Evolutionary conservation across 2,329 filamentous ascomycete genomes (phyloP).

Genomic region (Leptographium wingfieldii): DNA sequence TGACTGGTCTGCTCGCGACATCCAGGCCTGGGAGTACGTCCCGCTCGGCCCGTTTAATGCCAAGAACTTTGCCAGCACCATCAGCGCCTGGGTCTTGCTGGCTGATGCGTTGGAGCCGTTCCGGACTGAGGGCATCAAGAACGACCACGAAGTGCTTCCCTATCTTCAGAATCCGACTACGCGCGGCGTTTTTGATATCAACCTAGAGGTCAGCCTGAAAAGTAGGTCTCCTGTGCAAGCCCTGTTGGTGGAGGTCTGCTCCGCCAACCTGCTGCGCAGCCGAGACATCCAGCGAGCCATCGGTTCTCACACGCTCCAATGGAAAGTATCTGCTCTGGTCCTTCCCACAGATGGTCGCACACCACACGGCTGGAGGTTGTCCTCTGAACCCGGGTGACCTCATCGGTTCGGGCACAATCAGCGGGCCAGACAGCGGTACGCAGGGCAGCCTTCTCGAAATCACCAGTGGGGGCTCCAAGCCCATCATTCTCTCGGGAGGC

Average conservation of each 20-base stretch:
- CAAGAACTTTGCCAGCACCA: conserved; percentile 72
- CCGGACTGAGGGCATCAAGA: conserved; percentile 19
- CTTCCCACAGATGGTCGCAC: conserved; percentile 72
- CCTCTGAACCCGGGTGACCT: conserved; percentile 62
- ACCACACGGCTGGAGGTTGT: conserved; percentile 69
- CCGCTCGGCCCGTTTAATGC: conserved; percentile 71
- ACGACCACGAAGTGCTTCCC: conserved; percentile 21
- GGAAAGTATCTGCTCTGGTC: conserved; percentile 59
- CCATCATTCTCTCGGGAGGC: conserved; percentile 24
- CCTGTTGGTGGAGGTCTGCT: background rate
- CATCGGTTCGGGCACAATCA: conserved; percentile 67
- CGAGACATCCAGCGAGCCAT: conserved; percentile 35
- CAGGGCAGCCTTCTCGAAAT: conserved; percentile 33
- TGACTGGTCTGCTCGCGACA: conserved; percentile 75
- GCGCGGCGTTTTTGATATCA: conserved; percentile 28
- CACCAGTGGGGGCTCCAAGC: conserved; percentile 27
- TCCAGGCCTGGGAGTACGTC: conserved; percentile 75
- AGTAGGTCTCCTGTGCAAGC: background rate
- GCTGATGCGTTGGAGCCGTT: conserved; percentile 58
- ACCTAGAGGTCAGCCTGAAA: conserved; percentile 5
- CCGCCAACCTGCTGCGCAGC: conserved; percentile 15
- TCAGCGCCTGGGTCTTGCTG: conserved; percentile 69
- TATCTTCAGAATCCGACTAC: conserved; percentile 45
- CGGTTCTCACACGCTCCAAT: conserved; percentile 42
- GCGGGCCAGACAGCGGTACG: conserved; percentile 22